These are phyloP conservation scores for Dichotomocladium elegans DNA, from an alignment of 371 early-diverging fungal species.

Conservation along the genomic window DNA sequence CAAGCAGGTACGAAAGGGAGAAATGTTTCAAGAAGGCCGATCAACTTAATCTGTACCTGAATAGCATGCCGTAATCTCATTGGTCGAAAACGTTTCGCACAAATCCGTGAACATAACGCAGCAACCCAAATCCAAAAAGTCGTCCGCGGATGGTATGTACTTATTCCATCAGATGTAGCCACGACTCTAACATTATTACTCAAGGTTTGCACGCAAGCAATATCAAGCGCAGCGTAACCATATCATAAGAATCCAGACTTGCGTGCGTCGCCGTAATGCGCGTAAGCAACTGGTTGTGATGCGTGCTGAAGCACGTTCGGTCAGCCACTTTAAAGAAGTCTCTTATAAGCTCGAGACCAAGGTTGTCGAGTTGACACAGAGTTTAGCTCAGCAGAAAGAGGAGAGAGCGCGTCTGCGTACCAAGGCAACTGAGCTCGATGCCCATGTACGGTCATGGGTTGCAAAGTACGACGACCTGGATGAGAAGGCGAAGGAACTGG, in stretches of 20 bases:
- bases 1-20: constrained; percentile 38
- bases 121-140: constrained; percentile 74
- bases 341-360: constrained; percentile 92
- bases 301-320: constrained; percentile 84
- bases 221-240: constrained; percentile 50
- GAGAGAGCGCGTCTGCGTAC: constrained; percentile 62
- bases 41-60: not conserved
- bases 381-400: constrained; percentile 66
- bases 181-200: no score
- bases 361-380: constrained; percentile 87
- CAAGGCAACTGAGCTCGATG: constrained; percentile 60
- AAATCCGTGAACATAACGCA: constrained; percentile 55
- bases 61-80: constrained; percentile 43
- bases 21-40: not conserved
- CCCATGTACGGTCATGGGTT: constrained; percentile 65
- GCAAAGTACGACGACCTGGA: constrained; percentile 64
- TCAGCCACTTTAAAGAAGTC: constrained; percentile 91
- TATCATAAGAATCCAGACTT: constrained; percentile 79
- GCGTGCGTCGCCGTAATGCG: constrained; percentile 75
- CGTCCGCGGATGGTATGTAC: constrained; percentile 50
- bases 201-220: constrained; percentile 51
- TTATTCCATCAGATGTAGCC: no score
- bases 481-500: constrained; percentile 48
- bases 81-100: constrained; percentile 42
- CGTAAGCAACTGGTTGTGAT: constrained; percentile 58